Evolutionary conservation across 1,284 basidiomycete genomes (phyloP).

Genomic region (Inonotus obliquus): DNA sequence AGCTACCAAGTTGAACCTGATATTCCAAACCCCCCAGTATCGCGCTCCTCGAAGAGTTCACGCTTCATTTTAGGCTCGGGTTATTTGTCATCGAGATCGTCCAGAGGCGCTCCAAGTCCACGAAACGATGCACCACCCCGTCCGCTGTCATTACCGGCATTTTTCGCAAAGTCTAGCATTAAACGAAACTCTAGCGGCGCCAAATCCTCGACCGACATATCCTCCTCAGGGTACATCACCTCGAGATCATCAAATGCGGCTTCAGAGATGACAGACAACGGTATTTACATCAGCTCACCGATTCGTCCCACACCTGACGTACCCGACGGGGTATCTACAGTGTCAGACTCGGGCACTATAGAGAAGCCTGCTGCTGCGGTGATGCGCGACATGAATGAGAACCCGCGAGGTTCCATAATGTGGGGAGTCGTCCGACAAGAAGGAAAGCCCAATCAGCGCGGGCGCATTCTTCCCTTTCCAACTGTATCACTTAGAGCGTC

Average conservation of each 20-base stretch:
- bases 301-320: not conserved
- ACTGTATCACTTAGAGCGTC: constrained; percentile 1
- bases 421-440: not conserved
- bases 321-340: not conserved
- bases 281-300: constrained; percentile 6
- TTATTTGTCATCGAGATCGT: constrained; percentile 8
- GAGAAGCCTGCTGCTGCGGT: not conserved
- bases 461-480: constrained; percentile 5
- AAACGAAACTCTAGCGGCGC: not conserved
- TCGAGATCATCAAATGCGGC: constrained; percentile 6
- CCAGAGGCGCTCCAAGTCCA: not conserved
- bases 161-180: not conserved
- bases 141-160: not conserved
- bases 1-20: constrained; percentile 1
- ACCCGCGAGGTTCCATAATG: not conserved
- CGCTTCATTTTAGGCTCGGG: constrained; percentile 10
- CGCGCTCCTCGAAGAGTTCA: constrained; percentile 7
- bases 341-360: not conserved
- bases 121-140: not conserved
- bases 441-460: constrained; percentile 1
- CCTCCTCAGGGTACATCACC: constrained; percentile 7
- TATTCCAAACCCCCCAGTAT: not conserved
- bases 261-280: not conserved
- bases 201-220: not conserved
- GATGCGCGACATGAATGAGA: not conserved